Evolutionary conservation across 2,329 filamentous ascomycete species (phyloP).

Genomic region (Cercospora janseana): DNA sequence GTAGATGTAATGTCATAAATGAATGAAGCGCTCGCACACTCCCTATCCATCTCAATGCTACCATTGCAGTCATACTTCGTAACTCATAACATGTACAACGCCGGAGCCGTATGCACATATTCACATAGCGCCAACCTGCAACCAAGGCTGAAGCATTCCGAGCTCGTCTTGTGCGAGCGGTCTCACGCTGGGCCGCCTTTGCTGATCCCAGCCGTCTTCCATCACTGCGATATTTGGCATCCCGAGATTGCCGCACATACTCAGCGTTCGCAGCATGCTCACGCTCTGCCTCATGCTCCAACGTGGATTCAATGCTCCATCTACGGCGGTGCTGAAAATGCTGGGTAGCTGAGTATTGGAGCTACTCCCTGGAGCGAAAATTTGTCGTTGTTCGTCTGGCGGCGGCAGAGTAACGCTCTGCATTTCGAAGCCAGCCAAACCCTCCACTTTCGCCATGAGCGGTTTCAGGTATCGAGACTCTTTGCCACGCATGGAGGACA

Average conservation of each 20-base stretch:
- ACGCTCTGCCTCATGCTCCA: conserved; percentile 32
- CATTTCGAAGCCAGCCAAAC: conserved; percentile 33
- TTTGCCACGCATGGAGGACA: conserved; percentile 39
- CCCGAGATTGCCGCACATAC: conserved; percentile 32
- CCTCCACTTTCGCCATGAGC: conserved; percentile 36
- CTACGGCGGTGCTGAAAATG: conserved; percentile 3
- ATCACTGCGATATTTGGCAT: conserved; percentile 29
- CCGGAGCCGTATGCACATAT: background rate
- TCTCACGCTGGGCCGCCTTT: conserved; percentile 22
- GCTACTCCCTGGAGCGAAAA: conserved; percentile 14
- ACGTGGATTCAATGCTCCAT: conserved; percentile 14
- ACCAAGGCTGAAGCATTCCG: conserved; percentile 26
- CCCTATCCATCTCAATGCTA: background rate
- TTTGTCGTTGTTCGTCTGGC: conserved; percentile 20
- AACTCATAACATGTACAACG: conserved; percentile 1
- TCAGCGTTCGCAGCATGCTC: conserved; percentile 34
- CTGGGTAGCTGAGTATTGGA: conserved; percentile 8
- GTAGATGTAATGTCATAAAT: background rate
- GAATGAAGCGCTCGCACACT: conserved; percentile 1
- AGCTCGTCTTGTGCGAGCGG: conserved; percentile 25
- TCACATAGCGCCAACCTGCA: conserved; percentile 6
- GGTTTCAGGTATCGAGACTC: conserved; percentile 39
- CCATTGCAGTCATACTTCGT: background rate
- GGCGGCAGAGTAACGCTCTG: conserved; percentile 25
- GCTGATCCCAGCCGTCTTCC: conserved; percentile 21